Conservation (phyloP, 768 basidiomycete genomes). For the Rhodotorula paludigena region DNA sequence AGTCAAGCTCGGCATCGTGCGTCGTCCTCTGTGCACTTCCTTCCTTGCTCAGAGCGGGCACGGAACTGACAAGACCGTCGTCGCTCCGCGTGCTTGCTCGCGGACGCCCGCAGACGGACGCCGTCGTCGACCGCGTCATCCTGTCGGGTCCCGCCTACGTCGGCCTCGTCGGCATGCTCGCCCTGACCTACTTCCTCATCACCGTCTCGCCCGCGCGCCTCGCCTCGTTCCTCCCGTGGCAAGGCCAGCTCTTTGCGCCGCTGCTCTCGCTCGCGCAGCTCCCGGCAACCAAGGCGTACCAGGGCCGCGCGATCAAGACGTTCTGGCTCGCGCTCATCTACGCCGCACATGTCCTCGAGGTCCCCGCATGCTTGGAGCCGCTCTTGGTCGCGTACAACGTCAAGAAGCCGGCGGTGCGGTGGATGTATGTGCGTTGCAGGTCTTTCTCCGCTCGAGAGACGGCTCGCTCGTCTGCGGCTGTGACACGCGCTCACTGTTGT, state of each 20-base stretch:
- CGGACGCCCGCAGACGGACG: not conserved
- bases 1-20: slow-evolving; percentile 8
- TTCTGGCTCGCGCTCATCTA: not conserved
- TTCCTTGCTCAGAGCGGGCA: too few species aligned
- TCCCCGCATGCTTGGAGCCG: not conserved
- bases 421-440: not conserved
- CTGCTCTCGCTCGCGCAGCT: not conserved
- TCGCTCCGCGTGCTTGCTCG: too few species aligned
- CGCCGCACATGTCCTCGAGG: slow-evolving; percentile 1
- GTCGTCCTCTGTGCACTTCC: not conserved
- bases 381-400: not conserved
- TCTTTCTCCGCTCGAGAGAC: not conserved
- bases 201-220: not conserved
- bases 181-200: not conserved
- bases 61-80: not conserved
- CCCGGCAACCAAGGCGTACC: not conserved
- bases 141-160: not conserved
- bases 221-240: not conserved
- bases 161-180: not conserved
- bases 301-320: not conserved
- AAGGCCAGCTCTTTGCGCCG: not conserved
- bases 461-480: too few species aligned
- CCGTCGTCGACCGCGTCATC: not conserved
- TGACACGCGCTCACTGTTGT: not conserved
- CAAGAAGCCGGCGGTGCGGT: not conserved